Conservation (phyloP, 805 yeast genomes). For the Kregervanrija delftensis region DNA sequence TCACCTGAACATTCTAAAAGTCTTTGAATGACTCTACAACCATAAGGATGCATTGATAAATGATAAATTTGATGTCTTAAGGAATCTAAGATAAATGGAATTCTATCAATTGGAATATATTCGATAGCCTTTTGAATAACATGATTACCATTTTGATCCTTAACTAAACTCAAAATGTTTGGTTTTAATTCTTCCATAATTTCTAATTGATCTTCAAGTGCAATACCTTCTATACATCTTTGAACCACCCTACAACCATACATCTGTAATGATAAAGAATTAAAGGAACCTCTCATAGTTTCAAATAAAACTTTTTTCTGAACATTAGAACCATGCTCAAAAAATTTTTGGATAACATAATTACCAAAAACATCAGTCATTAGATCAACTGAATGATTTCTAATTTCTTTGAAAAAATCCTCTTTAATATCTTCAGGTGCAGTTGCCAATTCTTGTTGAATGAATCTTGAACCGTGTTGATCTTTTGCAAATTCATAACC, state of each 20-base stretch:
- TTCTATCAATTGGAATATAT: constrained; percentile 61
- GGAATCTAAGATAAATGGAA: constrained; percentile 67
- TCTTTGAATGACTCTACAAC: constrained; percentile 95
- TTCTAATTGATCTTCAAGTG: constrained; percentile 53
- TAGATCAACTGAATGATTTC: constrained; percentile 64
- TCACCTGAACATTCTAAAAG: constrained; percentile 70
- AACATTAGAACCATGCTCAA: constrained; percentile 69
- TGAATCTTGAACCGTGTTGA: constrained; percentile 95
- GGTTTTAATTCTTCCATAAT: constrained; percentile 63
- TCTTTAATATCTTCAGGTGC: constrained; percentile 68
- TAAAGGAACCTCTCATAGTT: constrained; percentile 67
- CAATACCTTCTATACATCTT: constrained; percentile 75
- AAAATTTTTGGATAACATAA: constrained; percentile 90
- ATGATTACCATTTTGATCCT: constrained; percentile 97
- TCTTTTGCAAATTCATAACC: constrained; percentile 90
- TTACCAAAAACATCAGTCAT: constrained; percentile 98
- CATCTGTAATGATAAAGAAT: constrained; percentile 82
- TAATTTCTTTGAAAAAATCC: constrained; percentile 74
- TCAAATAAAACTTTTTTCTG: constrained; percentile 67
- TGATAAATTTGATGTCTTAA: constrained; percentile 70
- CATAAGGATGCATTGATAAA: constrained; percentile 91
- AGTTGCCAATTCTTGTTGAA: constrained; percentile 75
- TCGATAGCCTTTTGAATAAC: constrained; percentile 95
- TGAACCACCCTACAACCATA: constrained; percentile 98
- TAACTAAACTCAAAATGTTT: constrained; percentile 60